These are phyloP conservation scores for Hemisphaericaspora xylanilytica DNA, from an alignment of 1,139 yeast species.

Conservation along the genomic window DNA sequence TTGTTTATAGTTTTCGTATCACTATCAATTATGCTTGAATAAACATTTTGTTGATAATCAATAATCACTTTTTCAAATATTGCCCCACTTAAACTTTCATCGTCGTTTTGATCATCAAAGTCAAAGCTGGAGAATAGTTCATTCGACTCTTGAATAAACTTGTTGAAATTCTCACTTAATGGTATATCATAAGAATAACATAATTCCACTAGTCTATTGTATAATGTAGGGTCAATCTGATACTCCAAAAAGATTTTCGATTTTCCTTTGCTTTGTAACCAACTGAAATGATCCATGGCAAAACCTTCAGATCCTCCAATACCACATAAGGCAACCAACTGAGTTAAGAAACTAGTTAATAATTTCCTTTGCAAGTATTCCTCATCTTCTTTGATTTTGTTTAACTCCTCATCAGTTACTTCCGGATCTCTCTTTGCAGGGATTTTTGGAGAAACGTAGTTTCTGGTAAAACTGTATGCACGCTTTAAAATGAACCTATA, in stretches of 20 bases:
- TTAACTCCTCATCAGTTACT: conserved; percentile 36
- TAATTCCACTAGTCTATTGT: conserved; percentile 52
- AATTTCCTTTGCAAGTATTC: conserved; percentile 48
- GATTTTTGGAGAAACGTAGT: conserved; percentile 51
- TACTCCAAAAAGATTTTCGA: conserved; percentile 15
- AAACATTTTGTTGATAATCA: conserved; percentile 35
- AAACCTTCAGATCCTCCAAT: conserved; percentile 23
- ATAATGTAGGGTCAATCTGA: conserved; percentile 17
- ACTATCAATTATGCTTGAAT: conserved; percentile 24
- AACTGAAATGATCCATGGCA: conserved; percentile 24
- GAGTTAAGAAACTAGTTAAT: conserved; percentile 41
- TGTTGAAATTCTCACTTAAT: conserved; percentile 38
- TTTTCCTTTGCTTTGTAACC: conserved; percentile 18
- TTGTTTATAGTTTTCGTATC: conserved; percentile 28
- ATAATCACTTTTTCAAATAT: conserved; percentile 34
- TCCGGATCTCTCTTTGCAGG: conserved; percentile 33
- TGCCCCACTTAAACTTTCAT: conserved; percentile 25
- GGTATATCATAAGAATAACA: conserved; percentile 65
- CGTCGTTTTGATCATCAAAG: conserved; percentile 19
- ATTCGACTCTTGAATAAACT: conserved; percentile 28
- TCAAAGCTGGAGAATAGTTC: conserved; percentile 24
- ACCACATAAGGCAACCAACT: conserved; percentile 42
- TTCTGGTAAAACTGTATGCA: conserved; percentile 62
- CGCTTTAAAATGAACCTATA: conserved; percentile 54
- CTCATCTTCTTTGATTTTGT: conserved; percentile 49